phyloP scores from a whole-genome alignment of 2,329 filamentous ascomycete genomes.

The Fusarium guadeloupense region DNA sequence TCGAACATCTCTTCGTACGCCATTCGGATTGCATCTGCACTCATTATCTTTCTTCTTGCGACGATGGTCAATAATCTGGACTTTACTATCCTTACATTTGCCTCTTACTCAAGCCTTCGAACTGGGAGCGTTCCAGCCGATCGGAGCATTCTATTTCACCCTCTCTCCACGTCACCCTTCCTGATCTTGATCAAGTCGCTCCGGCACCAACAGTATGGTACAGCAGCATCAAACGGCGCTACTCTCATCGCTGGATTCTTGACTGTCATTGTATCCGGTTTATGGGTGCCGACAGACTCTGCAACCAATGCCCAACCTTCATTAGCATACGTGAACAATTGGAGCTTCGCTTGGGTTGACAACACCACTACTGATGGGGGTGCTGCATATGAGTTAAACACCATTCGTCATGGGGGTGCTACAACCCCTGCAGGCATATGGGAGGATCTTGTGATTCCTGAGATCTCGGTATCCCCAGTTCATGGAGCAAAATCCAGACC shows the following conservation, averaged over 20 bases:
- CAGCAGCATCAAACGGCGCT: background rate
- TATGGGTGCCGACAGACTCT: background rate
- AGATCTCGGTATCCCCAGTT: too few species aligned
- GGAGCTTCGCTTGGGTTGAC: background rate
- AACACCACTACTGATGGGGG: background rate
- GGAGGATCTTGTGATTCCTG: background rate
- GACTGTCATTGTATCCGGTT: constrained; percentile 2
- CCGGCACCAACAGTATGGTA: background rate
- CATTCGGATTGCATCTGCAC: background rate
- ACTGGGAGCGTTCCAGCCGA: background rate
- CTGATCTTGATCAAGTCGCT: background rate
- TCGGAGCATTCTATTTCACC: background rate
- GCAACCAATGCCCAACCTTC: background rate
- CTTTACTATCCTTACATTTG: background rate
- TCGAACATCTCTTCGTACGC: background rate
- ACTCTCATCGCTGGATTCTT: background rate
- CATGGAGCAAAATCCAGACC: too few species aligned
- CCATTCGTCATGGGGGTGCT: background rate
- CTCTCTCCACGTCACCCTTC: background rate
- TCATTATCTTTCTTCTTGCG: background rate
- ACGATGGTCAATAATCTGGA: background rate
- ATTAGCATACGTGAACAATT: background rate
- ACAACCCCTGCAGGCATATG: background rate
- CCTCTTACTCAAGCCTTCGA: background rate
- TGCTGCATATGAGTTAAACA: background rate